Conservation (phyloP, 163 green algal species). For the Chloromonas sp. region DNA sequence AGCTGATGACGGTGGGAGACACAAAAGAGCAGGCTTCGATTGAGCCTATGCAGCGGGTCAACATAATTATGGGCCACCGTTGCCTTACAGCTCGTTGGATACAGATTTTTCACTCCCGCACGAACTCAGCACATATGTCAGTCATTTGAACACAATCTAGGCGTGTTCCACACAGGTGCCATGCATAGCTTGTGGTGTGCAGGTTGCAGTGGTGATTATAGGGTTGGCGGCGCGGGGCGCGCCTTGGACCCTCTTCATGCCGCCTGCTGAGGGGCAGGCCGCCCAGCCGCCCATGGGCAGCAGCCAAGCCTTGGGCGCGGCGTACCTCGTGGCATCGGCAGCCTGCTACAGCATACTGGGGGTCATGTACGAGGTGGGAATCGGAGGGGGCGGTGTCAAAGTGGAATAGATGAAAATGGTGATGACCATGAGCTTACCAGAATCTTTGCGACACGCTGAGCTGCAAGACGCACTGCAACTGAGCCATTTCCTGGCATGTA, state of each 20-base stretch:
- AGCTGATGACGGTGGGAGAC: no score
- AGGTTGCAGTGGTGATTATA: slow-evolving; percentile 20
- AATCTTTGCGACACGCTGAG: no score
- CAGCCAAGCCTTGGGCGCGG: slow-evolving; percentile 5
- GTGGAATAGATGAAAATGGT: no score
- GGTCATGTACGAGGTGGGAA: slow-evolving; percentile 49
- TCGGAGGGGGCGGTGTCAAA: background rate
- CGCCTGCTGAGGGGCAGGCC: no score
- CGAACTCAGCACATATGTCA: background rate
- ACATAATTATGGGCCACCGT: background rate
- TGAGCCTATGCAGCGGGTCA: background rate
- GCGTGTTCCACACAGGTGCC: no score
- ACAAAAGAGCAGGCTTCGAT: no score
- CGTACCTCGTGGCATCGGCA: slow-evolving; percentile 27
- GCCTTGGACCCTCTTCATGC: background rate
- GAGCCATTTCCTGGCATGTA: no score
- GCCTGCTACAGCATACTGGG: slow-evolving; percentile 47
- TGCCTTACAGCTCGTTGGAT: background rate
- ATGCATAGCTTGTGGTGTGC: background rate
- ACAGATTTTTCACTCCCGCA: background rate
- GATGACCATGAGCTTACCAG: no score
- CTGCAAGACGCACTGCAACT: no score
- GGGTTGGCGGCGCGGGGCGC: slow-evolving; percentile 28
- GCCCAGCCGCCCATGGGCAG: background rate
- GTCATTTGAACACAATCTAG: background rate